These are phyloP conservation scores for Citrus cavaleriei DNA, from an alignment of 345 rosid species.

Conservation along the genomic window DNA sequence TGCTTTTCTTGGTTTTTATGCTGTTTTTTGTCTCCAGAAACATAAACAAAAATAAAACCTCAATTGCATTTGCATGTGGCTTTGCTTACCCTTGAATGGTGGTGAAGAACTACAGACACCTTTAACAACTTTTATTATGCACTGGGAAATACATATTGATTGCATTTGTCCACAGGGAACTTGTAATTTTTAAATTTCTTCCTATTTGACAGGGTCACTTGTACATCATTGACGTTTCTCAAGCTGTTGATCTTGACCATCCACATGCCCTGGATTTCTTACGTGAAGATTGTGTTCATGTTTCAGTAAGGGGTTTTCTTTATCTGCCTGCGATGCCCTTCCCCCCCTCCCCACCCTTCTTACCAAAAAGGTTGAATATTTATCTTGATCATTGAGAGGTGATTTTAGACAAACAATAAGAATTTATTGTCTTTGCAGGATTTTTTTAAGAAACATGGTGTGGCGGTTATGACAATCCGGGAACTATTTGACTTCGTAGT, in stretches of 20 bases:
- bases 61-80: neutral
- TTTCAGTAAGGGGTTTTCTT: slow-evolving; percentile 61
- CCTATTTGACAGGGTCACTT: slow-evolving; percentile 70
- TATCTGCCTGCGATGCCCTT: too few species aligned
- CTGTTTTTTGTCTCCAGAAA: neutral
- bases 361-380: neutral
- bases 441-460: slow-evolving; percentile 86
- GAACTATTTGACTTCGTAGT: slow-evolving; percentile 96
- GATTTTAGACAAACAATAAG: neutral
- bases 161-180: neutral
- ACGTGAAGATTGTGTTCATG: slow-evolving; percentile 91
- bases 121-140: neutral
- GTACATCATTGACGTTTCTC: slow-evolving; percentile 90
- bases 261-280: slow-evolving; percentile 90
- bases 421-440: slow-evolving; percentile 40
- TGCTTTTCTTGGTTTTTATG: neutral
- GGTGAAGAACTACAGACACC: neutral
- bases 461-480: slow-evolving; percentile 88
- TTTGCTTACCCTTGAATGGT: neutral
- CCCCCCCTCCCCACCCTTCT: too few species aligned
- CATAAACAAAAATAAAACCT: neutral
- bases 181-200: neutral
- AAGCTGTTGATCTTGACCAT: slow-evolving; percentile 93
- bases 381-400: neutral
- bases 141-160: neutral